Percentiles rank a stretch among this genome's conserved stretches.
Conservation (phyloP, 2,329 filamentous ascomycete species). For the Nannizziopsis arthrosporioides region DNA sequence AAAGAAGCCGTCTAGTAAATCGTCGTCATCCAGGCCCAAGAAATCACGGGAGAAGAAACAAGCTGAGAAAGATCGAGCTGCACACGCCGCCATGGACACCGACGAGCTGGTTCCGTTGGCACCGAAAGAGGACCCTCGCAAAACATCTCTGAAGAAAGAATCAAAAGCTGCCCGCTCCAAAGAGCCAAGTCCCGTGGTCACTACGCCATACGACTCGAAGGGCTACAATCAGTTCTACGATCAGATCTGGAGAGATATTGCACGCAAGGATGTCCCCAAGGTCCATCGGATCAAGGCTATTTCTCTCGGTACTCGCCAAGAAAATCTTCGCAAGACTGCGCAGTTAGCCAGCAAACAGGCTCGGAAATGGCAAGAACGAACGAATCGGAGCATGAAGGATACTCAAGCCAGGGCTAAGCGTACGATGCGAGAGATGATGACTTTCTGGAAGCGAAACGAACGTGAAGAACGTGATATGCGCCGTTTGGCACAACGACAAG, state of each 20-base stretch:
- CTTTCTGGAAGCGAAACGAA: slow-evolving; percentile 98
- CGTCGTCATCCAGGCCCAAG: slow-evolving; percentile 53
- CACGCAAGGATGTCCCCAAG: slow-evolving; percentile 86
- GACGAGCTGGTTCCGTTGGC: slow-evolving; percentile 40
- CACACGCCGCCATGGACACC: slow-evolving; percentile 57
- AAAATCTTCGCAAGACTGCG: slow-evolving; percentile 96
- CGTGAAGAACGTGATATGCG: slow-evolving; percentile 89
- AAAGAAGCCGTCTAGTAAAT: slow-evolving; percentile 43
- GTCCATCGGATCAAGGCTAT: slow-evolving; percentile 78
- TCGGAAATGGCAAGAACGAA: slow-evolving; percentile 90
- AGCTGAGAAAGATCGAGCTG: slow-evolving; percentile 61
- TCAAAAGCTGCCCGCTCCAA: slow-evolving; percentile 32
- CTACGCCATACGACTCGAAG: slow-evolving; percentile 68
- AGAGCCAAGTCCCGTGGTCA: slow-evolving; percentile 38
- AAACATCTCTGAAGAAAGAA: slow-evolving; percentile 34
- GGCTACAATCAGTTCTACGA: slow-evolving; percentile 96
- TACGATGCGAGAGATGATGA: slow-evolving; percentile 98
- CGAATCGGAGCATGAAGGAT: slow-evolving; percentile 97
- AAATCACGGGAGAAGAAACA: slow-evolving; percentile 72
- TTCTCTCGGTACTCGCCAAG: slow-evolving; percentile 74
- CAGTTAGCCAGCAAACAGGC: slow-evolving; percentile 95
- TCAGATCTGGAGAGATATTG: slow-evolving; percentile 91
- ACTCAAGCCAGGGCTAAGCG: slow-evolving; percentile 93
- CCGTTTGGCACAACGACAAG: slow-evolving; percentile 87
- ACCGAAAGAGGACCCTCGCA: slow-evolving; percentile 45